phyloP scores from a whole-genome alignment of 176 grass and related monocot species.

The Carex pumila region DNA sequence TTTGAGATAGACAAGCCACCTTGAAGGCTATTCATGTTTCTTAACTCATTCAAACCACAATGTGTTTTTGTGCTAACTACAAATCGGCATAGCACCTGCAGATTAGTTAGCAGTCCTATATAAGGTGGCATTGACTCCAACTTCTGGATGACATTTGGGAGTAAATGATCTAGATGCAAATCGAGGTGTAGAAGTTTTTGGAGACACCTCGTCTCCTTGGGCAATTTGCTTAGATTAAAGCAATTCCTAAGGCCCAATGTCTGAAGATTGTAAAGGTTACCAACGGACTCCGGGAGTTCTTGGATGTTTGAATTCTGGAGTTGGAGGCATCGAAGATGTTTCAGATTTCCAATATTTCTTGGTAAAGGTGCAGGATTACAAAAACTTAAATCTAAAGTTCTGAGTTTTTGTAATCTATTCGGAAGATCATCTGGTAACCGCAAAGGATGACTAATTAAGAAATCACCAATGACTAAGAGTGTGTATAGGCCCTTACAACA shows the following conservation, averaged over 20 bases:
- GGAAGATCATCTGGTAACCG: slow-evolving; percentile 13
- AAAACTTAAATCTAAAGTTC: slow-evolving; percentile 33
- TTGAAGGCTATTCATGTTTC: slow-evolving; percentile 21
- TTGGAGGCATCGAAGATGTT: slow-evolving; percentile 47
- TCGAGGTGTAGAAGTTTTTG: slow-evolving; percentile 36
- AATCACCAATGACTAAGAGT: slow-evolving; percentile 26
- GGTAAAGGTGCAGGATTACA: slow-evolving; percentile 13
- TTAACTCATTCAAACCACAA: slow-evolving; percentile 25
- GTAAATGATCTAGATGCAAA: slow-evolving; percentile 29
- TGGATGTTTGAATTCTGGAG: slow-evolving; percentile 30
- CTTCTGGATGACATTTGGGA: background rate
- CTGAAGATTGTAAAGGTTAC: slow-evolving; percentile 36
- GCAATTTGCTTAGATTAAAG: slow-evolving; percentile 31
- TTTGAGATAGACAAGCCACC: slow-evolving; percentile 38
- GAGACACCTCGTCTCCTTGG: slow-evolving; percentile 8
- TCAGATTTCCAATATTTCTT: slow-evolving; percentile 28
- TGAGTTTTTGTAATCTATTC: slow-evolving; percentile 16
- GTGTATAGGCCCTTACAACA: slow-evolving; percentile 8
- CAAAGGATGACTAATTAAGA: background rate
- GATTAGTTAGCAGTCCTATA: slow-evolving; percentile 26
- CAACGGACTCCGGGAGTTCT: background rate
- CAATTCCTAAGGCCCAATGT: slow-evolving; percentile 46
- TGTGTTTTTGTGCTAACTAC: background rate
- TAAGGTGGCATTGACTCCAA: slow-evolving; percentile 27
- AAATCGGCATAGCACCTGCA: slow-evolving; percentile 37